Percentiles rank a stretch among this genome's conserved stretches.
These are phyloP conservation scores for Beauveria rudraprayagi DNA, from an alignment of 2,329 filamentous ascomycete genomes.

Conservation along the genomic window DNA sequence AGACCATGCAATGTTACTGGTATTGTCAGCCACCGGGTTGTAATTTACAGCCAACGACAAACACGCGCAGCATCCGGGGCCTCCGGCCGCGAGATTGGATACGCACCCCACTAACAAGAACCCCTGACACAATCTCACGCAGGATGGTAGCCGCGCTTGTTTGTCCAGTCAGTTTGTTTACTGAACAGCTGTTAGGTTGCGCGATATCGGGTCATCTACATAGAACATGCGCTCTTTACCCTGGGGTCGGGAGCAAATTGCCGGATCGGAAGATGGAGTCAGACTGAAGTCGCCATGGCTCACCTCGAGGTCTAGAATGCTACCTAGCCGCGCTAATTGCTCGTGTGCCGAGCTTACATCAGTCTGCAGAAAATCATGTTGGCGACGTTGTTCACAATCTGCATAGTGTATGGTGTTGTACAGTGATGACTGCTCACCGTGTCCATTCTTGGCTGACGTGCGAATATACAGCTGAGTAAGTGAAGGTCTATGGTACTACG, in stretches of 20 bases:
- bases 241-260: background rate
- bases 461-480: background rate
- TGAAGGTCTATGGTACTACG: background rate
- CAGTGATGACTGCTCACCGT: too few species aligned
- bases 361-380: background rate
- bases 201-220: too few species aligned
- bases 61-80: background rate
- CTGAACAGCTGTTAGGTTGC: too few species aligned
- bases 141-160: background rate
- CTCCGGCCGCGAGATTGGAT: background rate
- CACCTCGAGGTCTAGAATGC: background rate
- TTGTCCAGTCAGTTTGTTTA: background rate
- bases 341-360: background rate
- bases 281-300: background rate
- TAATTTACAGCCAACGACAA: background rate
- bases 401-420: background rate
- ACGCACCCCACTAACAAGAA: background rate
- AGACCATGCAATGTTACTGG: background rate
- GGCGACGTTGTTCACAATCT: background rate
- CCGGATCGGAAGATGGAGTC: background rate
- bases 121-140: slow-evolving; percentile 2
- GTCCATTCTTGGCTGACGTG: background rate
- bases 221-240: background rate
- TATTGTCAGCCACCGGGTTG: background rate
- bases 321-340: background rate